These are phyloP conservation scores for Actinomucor elegans DNA, from an alignment of 371 early-diverging fungal genomes.

Conservation along the genomic window DNA sequence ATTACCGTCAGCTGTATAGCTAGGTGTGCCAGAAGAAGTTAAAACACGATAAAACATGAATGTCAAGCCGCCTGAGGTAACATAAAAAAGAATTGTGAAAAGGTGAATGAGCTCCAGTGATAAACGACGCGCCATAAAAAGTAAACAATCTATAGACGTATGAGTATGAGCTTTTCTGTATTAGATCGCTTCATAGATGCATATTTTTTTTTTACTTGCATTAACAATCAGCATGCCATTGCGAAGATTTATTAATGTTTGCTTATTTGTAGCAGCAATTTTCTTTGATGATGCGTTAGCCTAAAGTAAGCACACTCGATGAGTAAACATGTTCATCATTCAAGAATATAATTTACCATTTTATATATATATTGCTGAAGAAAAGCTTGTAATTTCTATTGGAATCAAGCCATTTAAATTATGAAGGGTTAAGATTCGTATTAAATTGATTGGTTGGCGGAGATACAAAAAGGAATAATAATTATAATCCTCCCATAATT, in stretches of 20 bases:
- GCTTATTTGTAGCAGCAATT: slow-evolving; percentile 65
- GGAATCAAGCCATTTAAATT: too few relatives aligned
- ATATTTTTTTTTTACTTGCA: slow-evolving; percentile 34
- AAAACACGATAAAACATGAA: slow-evolving; percentile 56
- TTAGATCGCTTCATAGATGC: background rate
- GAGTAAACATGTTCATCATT: too few relatives aligned
- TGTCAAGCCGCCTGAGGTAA: slow-evolving; percentile 48
- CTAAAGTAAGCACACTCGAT: too few relatives aligned
- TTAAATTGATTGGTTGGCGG: too few relatives aligned
- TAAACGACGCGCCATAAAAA: slow-evolving; percentile 58
- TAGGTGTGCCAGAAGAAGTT: slow-evolving; percentile 53
- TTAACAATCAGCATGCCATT: slow-evolving; percentile 66
- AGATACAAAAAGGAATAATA: too few relatives aligned
- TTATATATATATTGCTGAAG: too few relatives aligned
- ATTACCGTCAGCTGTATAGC: slow-evolving; percentile 56
- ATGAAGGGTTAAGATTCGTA: too few relatives aligned
- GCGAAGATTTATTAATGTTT: slow-evolving; percentile 58
- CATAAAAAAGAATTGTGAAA: slow-evolving; percentile 47
- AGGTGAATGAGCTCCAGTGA: slow-evolving; percentile 54
- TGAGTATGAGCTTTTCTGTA: background rate
- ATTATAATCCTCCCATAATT: too few relatives aligned
- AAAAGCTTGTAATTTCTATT: too few relatives aligned
- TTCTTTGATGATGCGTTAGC: slow-evolving; percentile 81
- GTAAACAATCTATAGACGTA: slow-evolving; percentile 55
- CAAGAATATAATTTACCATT: too few relatives aligned